Conservation (phyloP, 768 basidiomycete genomes). For the Mycena indigotica region DNA sequence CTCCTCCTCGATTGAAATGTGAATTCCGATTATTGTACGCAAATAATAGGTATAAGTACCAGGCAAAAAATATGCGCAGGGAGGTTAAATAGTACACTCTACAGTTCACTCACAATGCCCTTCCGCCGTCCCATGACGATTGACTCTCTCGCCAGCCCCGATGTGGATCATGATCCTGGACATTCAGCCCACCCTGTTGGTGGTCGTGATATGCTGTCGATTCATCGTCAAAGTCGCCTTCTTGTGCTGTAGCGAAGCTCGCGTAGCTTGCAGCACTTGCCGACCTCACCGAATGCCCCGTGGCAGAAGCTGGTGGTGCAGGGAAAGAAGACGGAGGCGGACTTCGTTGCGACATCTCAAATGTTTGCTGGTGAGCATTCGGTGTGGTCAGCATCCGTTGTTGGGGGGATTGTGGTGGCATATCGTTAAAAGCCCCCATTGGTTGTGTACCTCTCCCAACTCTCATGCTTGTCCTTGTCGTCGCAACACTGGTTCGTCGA, state of each 20-base stretch:
- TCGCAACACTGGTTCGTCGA: slow-evolving; percentile 40
- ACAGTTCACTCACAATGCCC: slow-evolving; percentile 39
- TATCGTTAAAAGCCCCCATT: slow-evolving; percentile 3
- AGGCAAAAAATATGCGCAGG: slow-evolving; percentile 21
- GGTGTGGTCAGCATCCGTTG: slow-evolving; percentile 4
- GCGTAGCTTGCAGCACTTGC: slow-evolving; percentile 41
- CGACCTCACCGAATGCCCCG: slow-evolving; percentile 30
- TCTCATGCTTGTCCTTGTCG: slow-evolving; percentile 23
- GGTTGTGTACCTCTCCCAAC: slow-evolving; percentile 27
- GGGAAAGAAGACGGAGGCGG: slow-evolving; percentile 4
- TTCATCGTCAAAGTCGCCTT: slow-evolving; percentile 36
- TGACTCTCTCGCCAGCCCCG: slow-evolving; percentile 29
- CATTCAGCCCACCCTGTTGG: slow-evolving; percentile 30
- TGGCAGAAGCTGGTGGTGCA: slow-evolving; percentile 23
- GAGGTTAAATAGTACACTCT: slow-evolving; percentile 21
- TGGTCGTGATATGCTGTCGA: slow-evolving; percentile 20
- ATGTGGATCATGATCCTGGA: slow-evolving; percentile 27
- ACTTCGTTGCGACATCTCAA: slow-evolving; percentile 16
- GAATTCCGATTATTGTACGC: slow-evolving; percentile 3
- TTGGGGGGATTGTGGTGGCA: slow-evolving; percentile 9
- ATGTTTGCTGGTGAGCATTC: slow-evolving; percentile 13
- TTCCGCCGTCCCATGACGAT: slow-evolving; percentile 43
- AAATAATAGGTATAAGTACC: no score
- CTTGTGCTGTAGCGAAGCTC: slow-evolving; percentile 48
- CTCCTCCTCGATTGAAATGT: neutral